Evolutionary conservation across 345 rosid species (phyloP), one percentile per base, ranked within the genome.

Genomic region (Eucalyptus curtisii): DNA sequence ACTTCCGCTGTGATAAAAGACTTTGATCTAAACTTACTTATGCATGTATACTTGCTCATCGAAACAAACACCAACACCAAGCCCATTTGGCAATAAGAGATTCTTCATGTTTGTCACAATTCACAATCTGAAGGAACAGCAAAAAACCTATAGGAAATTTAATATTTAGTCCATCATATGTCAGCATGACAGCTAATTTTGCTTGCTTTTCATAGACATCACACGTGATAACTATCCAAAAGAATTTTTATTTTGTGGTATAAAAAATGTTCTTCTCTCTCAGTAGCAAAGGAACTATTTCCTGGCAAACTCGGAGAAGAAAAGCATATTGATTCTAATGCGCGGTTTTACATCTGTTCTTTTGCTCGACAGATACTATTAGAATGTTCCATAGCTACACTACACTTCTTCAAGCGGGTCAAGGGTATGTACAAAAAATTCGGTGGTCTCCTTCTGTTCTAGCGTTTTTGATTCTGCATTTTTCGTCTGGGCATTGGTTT

Each of bases 1-100:
- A 52, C 57, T 52, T 52, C 5, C 57, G 1, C 0, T 20, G 1
- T 52, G 25, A 52, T 52, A 1, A 8, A 1, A 8, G 10, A 52
- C 25, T 52, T 52, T 52, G 10, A 52, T 52, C 24, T 52, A 7
- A 52, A 52, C 19, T 52, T 52, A 19, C 10, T 52, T 52, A 52
- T 52, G 57, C 57, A 52, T 52, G 57, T 52, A 52, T 52, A 2
- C 5, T 20, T 52, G 10, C 3, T 19, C 57, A 52, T 52, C 10
- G 2, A 52, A 20, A 52, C 57, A 20, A 52, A 52, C 57, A 52
- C 57, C 25, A 52, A 52, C 57, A 52, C 25, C 57, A 20, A 52
- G 25, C 25, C 57, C 57, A 52, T 52, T 20, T 52, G 25, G 4
- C 5, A 4, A 52, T 52, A 2, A 3, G 1, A 71, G 25, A 71